Evolutionary conservation across 257 asterid genomes (phyloP), one percentile per base, ranked within the genome.

Genomic region (Przewalskia tangutica): DNA sequence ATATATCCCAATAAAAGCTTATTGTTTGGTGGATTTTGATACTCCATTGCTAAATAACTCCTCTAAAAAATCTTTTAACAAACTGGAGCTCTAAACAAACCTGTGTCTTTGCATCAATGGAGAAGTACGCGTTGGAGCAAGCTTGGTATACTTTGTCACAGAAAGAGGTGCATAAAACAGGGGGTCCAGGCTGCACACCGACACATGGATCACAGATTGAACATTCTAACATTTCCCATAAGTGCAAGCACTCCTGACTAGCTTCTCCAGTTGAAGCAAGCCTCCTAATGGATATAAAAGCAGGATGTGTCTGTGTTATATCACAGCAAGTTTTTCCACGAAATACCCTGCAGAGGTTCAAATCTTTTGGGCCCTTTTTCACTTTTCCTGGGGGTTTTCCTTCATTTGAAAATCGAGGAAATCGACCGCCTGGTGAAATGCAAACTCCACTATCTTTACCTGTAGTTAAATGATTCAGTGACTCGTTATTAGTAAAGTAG

Each of bases 251-350:
- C 79, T 96, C 98, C 89, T 88, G 92, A 87, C 88, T 93, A 76
- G 97, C 99, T 89, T 96, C 98, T 75, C 99, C 99, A n/a, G 92
- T 87, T 53, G 98, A 89, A 85, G 97, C 95, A 84, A 96, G 90
- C 87, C 86, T 92, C 89, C 99, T 90, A 77, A 96, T 85, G 83
- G 98, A 81, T 83, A 93, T 66, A 55, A 96, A 89, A 85, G 97
- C 97, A 82, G 97, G 96, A 88, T 90, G 98, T 0, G 98, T 94
- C 86, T 96, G 98, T 65, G 90, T 83, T 67, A 89, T 89, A 88
- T 96, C 99, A 84, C 99, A 96, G 86, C 99, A 96, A 42, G 98
- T 94, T 82, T 81, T 91, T 81, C 88, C 94, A n/a, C 97, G 97
- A 82, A 91, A 96, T 66, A 96, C 90, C 87, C 99, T 90, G 88